Evolutionary conservation across 202 grass and related monocot genomes (phyloP).

Genomic region (Tripidium arundinaceum): DNA sequence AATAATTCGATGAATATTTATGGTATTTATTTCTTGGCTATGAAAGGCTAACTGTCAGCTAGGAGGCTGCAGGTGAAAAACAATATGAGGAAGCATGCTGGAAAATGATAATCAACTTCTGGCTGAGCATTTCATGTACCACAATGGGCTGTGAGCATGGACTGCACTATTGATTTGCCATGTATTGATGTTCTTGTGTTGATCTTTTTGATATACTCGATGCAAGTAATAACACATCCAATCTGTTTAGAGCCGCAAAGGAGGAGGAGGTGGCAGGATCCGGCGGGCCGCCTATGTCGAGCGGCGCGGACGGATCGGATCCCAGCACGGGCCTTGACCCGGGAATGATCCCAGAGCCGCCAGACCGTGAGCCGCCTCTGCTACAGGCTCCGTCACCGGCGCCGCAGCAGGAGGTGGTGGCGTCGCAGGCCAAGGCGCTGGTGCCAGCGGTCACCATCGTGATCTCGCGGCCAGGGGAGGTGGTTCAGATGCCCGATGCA

Average conservation of each 20-base stretch:
- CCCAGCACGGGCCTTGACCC: too few relatives aligned
- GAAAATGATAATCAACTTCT: conserved; percentile 2
- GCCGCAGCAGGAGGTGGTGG: too few relatives aligned
- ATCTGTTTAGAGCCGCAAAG: too few relatives aligned
- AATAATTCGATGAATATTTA: conserved; percentile 2
- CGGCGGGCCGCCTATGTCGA: too few relatives aligned
- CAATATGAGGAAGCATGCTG: not conserved
- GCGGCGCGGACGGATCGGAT: too few relatives aligned
- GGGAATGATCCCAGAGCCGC: too few relatives aligned
- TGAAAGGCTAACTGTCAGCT: not conserved
- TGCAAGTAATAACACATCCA: not conserved
- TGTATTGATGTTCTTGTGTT: not conserved
- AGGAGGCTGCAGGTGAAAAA: not conserved
- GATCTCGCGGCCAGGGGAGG: conserved; percentile 46
- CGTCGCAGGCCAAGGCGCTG: not conserved
- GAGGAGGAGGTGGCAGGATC: too few relatives aligned
- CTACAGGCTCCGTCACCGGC: too few relatives aligned
- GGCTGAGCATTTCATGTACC: not conserved
- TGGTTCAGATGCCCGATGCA: conserved; percentile 8
- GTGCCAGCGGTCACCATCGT: conserved; percentile 31
- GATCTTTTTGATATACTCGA: not conserved
- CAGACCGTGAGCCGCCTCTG: too few relatives aligned
- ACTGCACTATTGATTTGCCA: not conserved
- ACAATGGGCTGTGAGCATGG: not conserved
- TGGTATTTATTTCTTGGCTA: not conserved